Base-by-base conservation (phyloP, 2,329 filamentous ascomycete species). In the Fusarium tupiense region DNA sequence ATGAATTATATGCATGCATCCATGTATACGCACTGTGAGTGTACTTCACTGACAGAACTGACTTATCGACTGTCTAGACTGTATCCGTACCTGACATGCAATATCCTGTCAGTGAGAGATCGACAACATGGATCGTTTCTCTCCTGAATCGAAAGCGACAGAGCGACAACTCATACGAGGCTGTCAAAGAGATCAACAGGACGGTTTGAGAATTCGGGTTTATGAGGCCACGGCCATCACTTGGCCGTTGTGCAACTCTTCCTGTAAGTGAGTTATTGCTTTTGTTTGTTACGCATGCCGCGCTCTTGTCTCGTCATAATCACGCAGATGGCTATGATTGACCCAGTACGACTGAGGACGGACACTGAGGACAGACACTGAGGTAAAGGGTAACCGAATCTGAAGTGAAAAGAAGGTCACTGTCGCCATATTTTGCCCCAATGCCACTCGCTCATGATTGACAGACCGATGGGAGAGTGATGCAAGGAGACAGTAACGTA, bases 91-190 rank as follows among this genome's bases (percentile, higher is more conserved):
- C 24, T n/a, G 33, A 19, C 13, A 26, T 37, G 33, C 11, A 31
- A 19, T 33, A 38, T 46, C 37, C 22, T 19, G 50, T 44, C 37
- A 20, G n/a, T 41, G 31, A 61, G 22, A 58, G 59, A 74, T 74
- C 71, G 63, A 44, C 62, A 33, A 43, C 71, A 74, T 69, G 72
- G 71, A 61, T 72, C 40, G 9, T 35, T 40, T 20, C 31, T 65
- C 26, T 40, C 35, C 43, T 47, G 54, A 35, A 38, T 29, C 16
- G 8, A 10, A 47, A 38, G 19, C 26, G 58, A 68, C 35, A 12
- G 43, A 38, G 19, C 26, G 58, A 68, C 35, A 68, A 38, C 58
- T 63, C 58, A 72, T 22, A 49, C 46, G 35, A 65, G 67, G 67
- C 71, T 69, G 59, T 40, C 35, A 52, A 41, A 37, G 20, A 6